A percentile compares a stretch with the other conserved stretches of the same genome.
These are phyloP conservation scores for Kalaharituber pfeilii DNA, from an alignment of 2,329 filamentous ascomycete species.

Conservation along the genomic window DNA sequence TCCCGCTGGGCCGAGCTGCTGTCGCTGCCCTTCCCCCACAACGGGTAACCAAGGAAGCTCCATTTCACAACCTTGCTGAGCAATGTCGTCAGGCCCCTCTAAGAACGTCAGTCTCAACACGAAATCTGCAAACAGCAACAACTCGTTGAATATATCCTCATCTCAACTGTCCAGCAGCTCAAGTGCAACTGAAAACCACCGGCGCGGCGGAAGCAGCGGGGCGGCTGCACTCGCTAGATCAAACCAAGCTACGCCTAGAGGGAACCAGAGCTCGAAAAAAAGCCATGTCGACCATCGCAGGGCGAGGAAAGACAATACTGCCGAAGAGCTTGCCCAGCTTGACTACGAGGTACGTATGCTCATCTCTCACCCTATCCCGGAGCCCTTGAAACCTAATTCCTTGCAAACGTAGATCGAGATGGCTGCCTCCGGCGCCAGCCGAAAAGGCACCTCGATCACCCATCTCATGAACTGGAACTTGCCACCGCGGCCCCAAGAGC, in stretches of 20 bases:
- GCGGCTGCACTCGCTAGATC: constrained; percentile 5
- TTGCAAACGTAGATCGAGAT: constrained; percentile 45
- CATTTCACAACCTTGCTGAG: too few relatives aligned
- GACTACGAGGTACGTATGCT: not conserved
- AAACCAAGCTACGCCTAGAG: constrained; percentile 40
- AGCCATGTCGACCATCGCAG: constrained; percentile 71
- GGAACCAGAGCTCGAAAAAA: constrained; percentile 56
- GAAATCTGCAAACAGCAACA: not conserved
- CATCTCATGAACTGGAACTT: constrained; percentile 85
- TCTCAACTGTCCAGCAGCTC: constrained; percentile 3
- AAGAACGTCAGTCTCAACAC: not conserved
- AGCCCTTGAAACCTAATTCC: too few relatives aligned
- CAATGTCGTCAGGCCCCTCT: not conserved
- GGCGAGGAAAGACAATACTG: too few relatives aligned
- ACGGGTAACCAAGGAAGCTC: too few relatives aligned
- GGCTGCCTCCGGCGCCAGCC: constrained; percentile 42
- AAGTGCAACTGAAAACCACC: constrained; percentile 11
- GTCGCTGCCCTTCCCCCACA: too few relatives aligned
- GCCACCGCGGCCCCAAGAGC: constrained; percentile 42
- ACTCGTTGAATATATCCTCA: not conserved
- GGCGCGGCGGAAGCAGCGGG: constrained; percentile 8
- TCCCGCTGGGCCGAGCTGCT: too few relatives aligned
- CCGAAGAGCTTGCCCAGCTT: not conserved
- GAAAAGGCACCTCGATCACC: constrained; percentile 89
- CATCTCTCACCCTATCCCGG: too few relatives aligned